Conservation (phyloP, 768 basidiomycete species). For the Neoboletus subvelutipes region DNA sequence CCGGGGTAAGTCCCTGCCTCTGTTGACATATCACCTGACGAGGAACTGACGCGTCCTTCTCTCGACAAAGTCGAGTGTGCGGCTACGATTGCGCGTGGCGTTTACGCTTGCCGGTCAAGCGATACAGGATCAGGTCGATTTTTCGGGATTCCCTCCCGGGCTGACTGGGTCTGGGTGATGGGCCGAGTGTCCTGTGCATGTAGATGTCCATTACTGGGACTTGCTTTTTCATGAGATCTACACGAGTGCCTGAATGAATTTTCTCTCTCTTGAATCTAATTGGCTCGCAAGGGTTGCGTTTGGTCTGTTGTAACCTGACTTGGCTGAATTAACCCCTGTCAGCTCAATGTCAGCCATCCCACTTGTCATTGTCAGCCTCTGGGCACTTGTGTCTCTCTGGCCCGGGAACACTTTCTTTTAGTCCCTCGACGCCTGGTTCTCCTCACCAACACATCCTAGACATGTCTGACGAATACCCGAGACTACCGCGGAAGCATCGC, state of each 20-base stretch:
- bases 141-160: conserved; percentile 81
- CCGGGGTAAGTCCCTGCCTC: conserved; percentile 59
- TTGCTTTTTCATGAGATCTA: conserved; percentile 25
- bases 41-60: conserved; percentile 6
- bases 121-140: conserved; percentile 93
- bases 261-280: neutral
- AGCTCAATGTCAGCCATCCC: conserved; percentile 9
- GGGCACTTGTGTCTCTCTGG: neutral
- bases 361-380: conserved; percentile 21
- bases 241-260: conserved; percentile 10
- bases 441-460: conserved; percentile 22
- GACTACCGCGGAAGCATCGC: conserved; percentile 29
- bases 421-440: neutral
- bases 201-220: conserved; percentile 16
- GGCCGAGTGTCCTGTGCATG: neutral
- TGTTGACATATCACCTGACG: neutral
- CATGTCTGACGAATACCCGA: conserved; percentile 31
- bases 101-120: conserved; percentile 67
- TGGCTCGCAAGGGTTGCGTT: neutral
- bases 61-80: conserved; percentile 64
- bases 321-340: conserved; percentile 22
- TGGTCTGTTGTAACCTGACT: conserved; percentile 9
- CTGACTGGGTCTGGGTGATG: conserved; percentile 50
- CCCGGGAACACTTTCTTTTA: neutral
- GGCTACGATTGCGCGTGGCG: conserved; percentile 82